Conservation (phyloP, 1,139 yeast genomes). For the Candida sanyaensis region DNA sequence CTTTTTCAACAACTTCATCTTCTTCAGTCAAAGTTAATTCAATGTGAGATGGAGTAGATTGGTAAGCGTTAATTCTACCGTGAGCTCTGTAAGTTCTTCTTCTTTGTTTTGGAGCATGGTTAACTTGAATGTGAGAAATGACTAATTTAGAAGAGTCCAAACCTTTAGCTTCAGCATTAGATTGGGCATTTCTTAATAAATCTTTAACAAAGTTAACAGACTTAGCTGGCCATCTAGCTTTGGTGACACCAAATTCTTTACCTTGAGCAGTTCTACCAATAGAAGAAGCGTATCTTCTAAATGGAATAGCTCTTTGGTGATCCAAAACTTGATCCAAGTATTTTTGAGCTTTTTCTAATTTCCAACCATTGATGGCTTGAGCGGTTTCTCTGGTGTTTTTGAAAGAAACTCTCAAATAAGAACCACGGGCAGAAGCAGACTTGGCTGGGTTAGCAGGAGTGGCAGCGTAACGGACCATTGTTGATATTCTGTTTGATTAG, state of each 20-base stretch:
- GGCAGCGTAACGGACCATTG: slow-evolving; percentile 89
- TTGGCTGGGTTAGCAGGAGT: slow-evolving; percentile 99
- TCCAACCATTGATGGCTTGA: slow-evolving; percentile 98
- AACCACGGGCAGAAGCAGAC: slow-evolving; percentile 99
- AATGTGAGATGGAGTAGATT: slow-evolving; percentile 98
- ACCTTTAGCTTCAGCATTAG: slow-evolving; percentile 99
- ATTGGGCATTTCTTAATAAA: slow-evolving; percentile 95
- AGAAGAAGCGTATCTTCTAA: slow-evolving; percentile 96
- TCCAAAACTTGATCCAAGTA: slow-evolving; percentile 96
- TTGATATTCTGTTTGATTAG: slow-evolving; percentile 9
- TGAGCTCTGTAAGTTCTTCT: slow-evolving; percentile 99
- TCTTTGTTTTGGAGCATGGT: slow-evolving; percentile 99
- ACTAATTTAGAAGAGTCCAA: slow-evolving; percentile 92
- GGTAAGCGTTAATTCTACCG: slow-evolving; percentile 99
- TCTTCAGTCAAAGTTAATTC: slow-evolving; percentile 96
- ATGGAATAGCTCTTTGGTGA: slow-evolving; percentile 99
- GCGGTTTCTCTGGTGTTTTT: slow-evolving; percentile 99
- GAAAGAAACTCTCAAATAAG: slow-evolving; percentile 98
- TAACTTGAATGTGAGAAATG: slow-evolving; percentile 98
- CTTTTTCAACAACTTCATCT: slow-evolving; percentile 92
- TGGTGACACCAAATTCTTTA: slow-evolving; percentile 99
- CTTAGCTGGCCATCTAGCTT: slow-evolving; percentile 99
- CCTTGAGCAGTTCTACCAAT: slow-evolving; percentile 99
- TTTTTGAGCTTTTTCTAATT: slow-evolving; percentile 91
- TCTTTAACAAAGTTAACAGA: slow-evolving; percentile 95